Evolutionary conservation across 352 stramenopile species (phyloP).

Genomic region (Plasmopara muralis): DNA sequence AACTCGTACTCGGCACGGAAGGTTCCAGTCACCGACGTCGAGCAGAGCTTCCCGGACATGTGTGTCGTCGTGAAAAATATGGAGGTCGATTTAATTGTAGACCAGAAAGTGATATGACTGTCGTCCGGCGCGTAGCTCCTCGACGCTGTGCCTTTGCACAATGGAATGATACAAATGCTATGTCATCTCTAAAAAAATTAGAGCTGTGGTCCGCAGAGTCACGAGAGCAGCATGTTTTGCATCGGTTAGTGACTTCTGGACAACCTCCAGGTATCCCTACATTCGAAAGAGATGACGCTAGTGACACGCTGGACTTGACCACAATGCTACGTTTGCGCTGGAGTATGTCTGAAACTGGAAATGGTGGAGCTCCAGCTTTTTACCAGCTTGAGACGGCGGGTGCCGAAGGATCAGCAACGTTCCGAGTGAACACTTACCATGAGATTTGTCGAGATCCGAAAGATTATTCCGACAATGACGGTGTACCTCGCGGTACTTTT

Average conservation of each 20-base stretch:
- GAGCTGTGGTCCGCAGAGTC: conserved; percentile 66
- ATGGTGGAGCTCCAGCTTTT: conserved; percentile 66
- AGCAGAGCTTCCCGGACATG: conserved; percentile 60
- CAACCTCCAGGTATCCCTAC: conserved; percentile 47
- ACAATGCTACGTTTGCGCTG: conserved; percentile 63
- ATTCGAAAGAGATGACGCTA: conserved; percentile 39
- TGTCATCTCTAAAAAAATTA: conserved; percentile 55
- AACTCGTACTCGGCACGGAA: conserved; percentile 60
- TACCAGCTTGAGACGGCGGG: conserved; percentile 78
- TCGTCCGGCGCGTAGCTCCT: conserved; percentile 46
- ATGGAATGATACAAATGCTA: conserved; percentile 55
- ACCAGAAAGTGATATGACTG: conserved; percentile 62
- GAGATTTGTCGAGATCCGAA: conserved; percentile 87
- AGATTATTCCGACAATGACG: conserved; percentile 75
- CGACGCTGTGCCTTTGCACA: conserved; percentile 46
- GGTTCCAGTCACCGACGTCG: conserved; percentile 39
- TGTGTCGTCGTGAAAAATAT: conserved; percentile 49
- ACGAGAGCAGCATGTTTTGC: conserved; percentile 62
- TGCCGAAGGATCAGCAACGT: conserved; percentile 58
- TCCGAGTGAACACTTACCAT: conserved; percentile 59
- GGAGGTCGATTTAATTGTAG: conserved; percentile 40
- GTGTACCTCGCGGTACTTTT: conserved; percentile 72
- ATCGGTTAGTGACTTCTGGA: conserved; percentile 60
- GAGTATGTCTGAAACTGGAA: conserved; percentile 48
- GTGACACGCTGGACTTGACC: conserved; percentile 47